Evolutionary conservation across 495 filamentous ascomycete genomes (phyloP), one percentile per base, ranked within the genome.

Genomic region (Terfezia boudieri): DNA sequence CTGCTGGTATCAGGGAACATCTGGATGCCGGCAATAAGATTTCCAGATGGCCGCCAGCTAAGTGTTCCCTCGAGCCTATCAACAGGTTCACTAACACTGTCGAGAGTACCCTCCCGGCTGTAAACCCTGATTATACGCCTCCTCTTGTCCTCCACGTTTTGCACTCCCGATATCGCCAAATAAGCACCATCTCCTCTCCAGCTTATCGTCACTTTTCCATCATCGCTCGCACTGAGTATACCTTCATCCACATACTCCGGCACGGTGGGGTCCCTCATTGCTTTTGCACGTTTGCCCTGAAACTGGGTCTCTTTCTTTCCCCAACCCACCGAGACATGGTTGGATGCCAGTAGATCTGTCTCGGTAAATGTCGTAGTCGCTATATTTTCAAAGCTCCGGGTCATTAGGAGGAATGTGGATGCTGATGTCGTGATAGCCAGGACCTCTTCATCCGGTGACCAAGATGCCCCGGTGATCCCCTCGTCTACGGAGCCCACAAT

Each of bases 261-360:
- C 53, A 98, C 81, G 17, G 90, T 98, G 14, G 90, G 90, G 65
- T 98, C 90, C 54, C 83, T 74, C 38, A 96, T 73, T 35, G 84
- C 84, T 65, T 86, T 90, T 37, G 88, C 90, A 61, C 86, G 79
- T 64, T 84, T 87, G 51, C 90, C 90, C 63, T 94, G 83, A 63
- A 98, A 98, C 68, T 98, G 90, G 7, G 90, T 98, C 67, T 98
- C 90, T 64, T 82, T 80, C 71, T 96, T 96, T 57, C 90, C 90
- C 90, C 90, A 98, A 53, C 90, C 90, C 22, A 98, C 90, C 17
- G 87, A 94, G 48, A 98, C 90, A 75, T 98, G 90, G 65, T 84
- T 86, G 1, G 90, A 96, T 1, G 78, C 75, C 61, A 86, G 80
- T 54, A 94, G 71, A 67, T 98, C 90, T 23, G 86, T 82, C 4